Conservation (phyloP, 164 flowering plant genomes). For the Berberis thunbergii region DNA sequence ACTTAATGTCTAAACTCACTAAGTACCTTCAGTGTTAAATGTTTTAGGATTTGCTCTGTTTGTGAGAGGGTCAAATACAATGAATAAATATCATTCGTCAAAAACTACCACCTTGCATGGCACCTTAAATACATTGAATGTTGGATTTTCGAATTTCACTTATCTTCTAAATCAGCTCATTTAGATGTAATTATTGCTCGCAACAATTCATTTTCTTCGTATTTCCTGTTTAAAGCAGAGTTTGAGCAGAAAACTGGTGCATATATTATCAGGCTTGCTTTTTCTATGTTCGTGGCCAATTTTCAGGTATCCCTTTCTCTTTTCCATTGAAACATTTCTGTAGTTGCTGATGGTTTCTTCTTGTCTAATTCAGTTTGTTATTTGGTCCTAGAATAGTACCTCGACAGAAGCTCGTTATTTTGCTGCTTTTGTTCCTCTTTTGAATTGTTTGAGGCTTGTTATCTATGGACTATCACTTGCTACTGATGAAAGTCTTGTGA, state of each 20-base stretch:
- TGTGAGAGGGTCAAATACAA: too few relatives aligned
- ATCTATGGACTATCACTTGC: conserved; percentile 61
- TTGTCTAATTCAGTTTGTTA: conserved; percentile 12
- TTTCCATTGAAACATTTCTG: background rate
- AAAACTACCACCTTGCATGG: too few relatives aligned
- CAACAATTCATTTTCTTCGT: background rate
- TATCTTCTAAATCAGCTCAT: background rate
- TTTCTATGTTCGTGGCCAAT: conserved; percentile 80
- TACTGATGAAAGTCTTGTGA: conserved; percentile 57
- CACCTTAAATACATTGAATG: too few relatives aligned
- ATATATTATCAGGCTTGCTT: conserved; percentile 77
- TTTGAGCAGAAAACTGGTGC: conserved; percentile 89
- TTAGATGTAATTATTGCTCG: background rate
- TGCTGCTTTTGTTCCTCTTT: conserved; percentile 70
- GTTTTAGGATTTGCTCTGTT: too few relatives aligned
- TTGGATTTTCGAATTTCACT: too few relatives aligned
- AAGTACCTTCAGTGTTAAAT: too few relatives aligned
- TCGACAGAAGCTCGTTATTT: conserved; percentile 75
- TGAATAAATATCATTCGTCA: too few relatives aligned
- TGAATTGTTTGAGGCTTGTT: conserved; percentile 68
- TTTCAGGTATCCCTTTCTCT: conserved; percentile 52
- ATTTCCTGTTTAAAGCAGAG: conserved; percentile 33
- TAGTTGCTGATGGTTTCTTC: background rate
- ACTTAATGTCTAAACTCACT: too few relatives aligned
- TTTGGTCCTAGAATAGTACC: conserved; percentile 58